A percentile compares a stretch with the other conserved stretches of the same genome.
Evolutionary conservation across 2,329 filamentous ascomycete genomes (phyloP).

Genomic region (Colletotrichum eleusines): DNA sequence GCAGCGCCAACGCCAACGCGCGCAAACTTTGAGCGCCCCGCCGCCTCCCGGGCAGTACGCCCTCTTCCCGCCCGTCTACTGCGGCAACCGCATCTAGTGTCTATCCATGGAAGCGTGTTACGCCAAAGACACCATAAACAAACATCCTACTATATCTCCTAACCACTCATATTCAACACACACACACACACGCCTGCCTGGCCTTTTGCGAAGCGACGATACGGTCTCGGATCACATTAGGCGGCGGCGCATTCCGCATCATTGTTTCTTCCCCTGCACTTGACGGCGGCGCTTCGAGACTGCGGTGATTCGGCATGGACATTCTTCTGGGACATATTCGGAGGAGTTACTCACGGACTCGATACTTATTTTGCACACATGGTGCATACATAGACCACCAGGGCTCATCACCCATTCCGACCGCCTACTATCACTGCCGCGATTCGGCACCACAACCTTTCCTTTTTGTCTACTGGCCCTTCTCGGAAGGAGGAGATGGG

Average conservation of each 20-base stretch:
- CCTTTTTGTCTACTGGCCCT: constrained; percentile 9
- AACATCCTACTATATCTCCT: not conserved
- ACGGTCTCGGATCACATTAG: constrained; percentile 14
- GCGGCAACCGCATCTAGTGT: constrained; percentile 50
- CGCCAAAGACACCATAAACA: constrained; percentile 1
- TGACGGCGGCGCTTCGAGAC: constrained; percentile 14
- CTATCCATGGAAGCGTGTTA: not conserved
- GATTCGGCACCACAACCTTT: constrained; percentile 20
- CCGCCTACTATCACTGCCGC: constrained; percentile 15
- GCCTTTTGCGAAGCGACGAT: constrained; percentile 7
- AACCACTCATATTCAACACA: not conserved
- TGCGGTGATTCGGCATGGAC: constrained; percentile 29
- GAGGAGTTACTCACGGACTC: constrained; percentile 19
- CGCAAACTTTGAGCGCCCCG: constrained; percentile 59
- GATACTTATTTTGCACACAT: constrained; percentile 7
- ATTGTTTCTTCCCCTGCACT: constrained; percentile 19
- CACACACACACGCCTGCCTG: not conserved
- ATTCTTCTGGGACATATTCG: constrained; percentile 20
- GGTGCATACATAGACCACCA: constrained; percentile 23
- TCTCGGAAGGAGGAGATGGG: not conserved
- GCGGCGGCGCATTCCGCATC: constrained; percentile 15
- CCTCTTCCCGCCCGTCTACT: constrained; percentile 55
- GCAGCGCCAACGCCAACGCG: constrained; percentile 53
- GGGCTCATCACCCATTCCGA: constrained; percentile 12
- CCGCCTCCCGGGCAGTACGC: constrained; percentile 62